Evolutionary conservation across 1,284 basidiomycete species (phyloP).

Genomic region (Cutaneotrichosporon cavernicola): DNA sequence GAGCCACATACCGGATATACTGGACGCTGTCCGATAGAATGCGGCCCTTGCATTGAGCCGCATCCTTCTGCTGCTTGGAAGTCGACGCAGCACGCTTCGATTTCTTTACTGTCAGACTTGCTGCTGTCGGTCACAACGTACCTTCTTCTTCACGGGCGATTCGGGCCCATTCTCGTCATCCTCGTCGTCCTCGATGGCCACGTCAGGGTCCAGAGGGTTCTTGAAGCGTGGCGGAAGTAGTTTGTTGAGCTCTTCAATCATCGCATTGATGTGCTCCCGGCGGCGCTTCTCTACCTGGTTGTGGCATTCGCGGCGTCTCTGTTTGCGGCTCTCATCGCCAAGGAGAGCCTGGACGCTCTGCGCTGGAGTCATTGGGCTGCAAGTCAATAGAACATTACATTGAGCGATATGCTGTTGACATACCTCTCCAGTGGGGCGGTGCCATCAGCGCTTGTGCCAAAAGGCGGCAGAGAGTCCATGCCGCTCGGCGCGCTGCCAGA

Average conservation of each 20-base stretch:
- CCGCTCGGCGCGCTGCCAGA: conserved; percentile 32
- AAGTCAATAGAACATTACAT: background rate
- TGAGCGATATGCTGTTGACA: background rate
- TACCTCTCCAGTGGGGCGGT: conserved; percentile 25
- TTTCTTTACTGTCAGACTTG: conserved; percentile 22
- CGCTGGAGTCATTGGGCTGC: conserved; percentile 43
- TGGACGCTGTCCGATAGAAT: conserved; percentile 45
- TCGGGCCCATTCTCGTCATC: conserved; percentile 36
- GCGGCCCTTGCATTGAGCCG: conserved; percentile 46
- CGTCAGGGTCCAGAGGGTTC: conserved; percentile 34
- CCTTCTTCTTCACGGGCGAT: conserved; percentile 40
- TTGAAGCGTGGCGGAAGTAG: conserved; percentile 38
- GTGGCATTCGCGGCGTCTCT: conserved; percentile 48
- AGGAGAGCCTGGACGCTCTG: conserved; percentile 27
- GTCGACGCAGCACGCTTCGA: conserved; percentile 35
- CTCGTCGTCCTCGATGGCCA: conserved; percentile 38
- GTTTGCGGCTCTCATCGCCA: conserved; percentile 42
- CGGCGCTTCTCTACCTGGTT: conserved; percentile 51
- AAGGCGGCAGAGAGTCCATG: conserved; percentile 29
- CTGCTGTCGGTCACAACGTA: background rate
- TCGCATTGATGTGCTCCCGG: conserved; percentile 51
- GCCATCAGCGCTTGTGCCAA: conserved; percentile 27
- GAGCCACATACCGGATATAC: conserved; percentile 40
- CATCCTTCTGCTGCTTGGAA: conserved; percentile 41
- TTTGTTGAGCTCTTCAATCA: conserved; percentile 49